Evolutionary conservation across 768 basidiomycete genomes (phyloP).

Genomic region (Suillus occidentalis): DNA sequence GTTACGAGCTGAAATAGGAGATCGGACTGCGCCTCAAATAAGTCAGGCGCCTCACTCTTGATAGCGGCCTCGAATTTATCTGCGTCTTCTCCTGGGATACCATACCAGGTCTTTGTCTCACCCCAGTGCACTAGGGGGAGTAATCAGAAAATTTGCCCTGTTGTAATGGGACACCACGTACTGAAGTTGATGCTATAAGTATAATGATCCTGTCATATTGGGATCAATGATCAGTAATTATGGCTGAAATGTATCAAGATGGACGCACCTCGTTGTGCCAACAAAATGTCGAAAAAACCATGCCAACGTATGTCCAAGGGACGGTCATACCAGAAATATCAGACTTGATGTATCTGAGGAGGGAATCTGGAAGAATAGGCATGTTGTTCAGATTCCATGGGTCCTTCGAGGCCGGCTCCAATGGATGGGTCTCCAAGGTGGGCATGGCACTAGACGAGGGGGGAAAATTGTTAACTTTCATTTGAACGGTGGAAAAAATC

Average conservation of each 20-base stretch:
- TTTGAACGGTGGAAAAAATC: conserved; percentile 28
- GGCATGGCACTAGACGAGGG: conserved; percentile 77
- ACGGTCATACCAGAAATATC: conserved; percentile 99
- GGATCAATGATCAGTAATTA: conserved; percentile 21
- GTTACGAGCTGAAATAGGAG: conserved; percentile 97
- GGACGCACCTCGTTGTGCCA: conserved; percentile 94
- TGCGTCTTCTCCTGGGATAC: conserved; percentile 92
- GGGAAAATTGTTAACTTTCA: conserved; percentile 3
- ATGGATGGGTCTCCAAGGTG: conserved; percentile 89
- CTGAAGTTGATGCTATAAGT: conserved; percentile 96
- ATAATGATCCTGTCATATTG: conserved; percentile 78
- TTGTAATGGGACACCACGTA: conserved; percentile 41
- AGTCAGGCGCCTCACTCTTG: conserved; percentile 91
- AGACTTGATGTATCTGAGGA: conserved; percentile 95
- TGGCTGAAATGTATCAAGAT: conserved; percentile 17
- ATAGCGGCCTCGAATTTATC: conserved; percentile 97
- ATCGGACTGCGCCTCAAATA: conserved; percentile 97
- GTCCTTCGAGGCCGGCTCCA: conserved; percentile 83
- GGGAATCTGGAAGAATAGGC: conserved; percentile 88
- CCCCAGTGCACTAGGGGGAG: conserved; percentile 88
- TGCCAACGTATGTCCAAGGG: conserved; percentile 98
- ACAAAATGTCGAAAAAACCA: conserved; percentile 98
- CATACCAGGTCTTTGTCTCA: conserved; percentile 99
- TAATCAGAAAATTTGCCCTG: conserved; percentile 10
- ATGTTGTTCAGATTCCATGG: conserved; percentile 99